Percentiles rank a stretch among this genome's conserved stretches.
These are phyloP conservation scores for Chlorella vulgaris DNA, from an alignment of 139 green algal species.

Conservation along the genomic window DNA sequence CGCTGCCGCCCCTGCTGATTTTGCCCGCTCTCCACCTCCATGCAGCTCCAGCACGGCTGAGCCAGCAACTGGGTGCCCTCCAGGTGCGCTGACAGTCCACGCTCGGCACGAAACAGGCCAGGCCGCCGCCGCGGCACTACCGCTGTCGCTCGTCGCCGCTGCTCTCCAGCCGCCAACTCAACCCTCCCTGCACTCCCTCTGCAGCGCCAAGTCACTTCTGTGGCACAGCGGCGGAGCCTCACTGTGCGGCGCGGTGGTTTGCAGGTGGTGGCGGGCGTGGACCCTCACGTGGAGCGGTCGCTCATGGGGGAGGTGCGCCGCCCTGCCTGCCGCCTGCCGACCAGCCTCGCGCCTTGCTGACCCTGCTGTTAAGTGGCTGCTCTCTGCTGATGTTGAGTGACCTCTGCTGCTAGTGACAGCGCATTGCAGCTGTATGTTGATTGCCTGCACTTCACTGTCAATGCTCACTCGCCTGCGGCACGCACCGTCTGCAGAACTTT, in stretches of 20 bases:
- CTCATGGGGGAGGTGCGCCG: constrained; percentile 44
- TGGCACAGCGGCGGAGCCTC: constrained; percentile 5
- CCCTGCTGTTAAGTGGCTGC: no score
- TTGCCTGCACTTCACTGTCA: background rate
- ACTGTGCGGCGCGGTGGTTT: constrained; percentile 12
- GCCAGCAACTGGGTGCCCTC: constrained; percentile 15
- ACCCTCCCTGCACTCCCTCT: background rate
- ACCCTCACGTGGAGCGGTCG: constrained; percentile 31
- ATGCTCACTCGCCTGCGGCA: background rate
- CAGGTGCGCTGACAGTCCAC: constrained; percentile 19
- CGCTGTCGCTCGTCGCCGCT: no score
- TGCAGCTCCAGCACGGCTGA: constrained; percentile 23
- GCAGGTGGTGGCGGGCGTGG: constrained; percentile 16
- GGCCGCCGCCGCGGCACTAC: no score
- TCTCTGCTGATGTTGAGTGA: no score
- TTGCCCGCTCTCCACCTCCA: background rate
- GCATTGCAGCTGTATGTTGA: background rate
- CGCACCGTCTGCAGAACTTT: constrained; percentile 63
- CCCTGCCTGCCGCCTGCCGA: background rate
- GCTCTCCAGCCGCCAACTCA: background rate
- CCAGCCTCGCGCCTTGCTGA: background rate
- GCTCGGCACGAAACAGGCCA: no score
- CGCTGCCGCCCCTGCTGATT: background rate
- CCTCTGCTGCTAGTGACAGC: no score
- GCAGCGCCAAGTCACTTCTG: constrained; percentile 7